Evolutionary conservation across 1,284 basidiomycete species (phyloP), one percentile per base, ranked within the genome.

Genomic region (Cystobasidiaceae sp.): DNA sequence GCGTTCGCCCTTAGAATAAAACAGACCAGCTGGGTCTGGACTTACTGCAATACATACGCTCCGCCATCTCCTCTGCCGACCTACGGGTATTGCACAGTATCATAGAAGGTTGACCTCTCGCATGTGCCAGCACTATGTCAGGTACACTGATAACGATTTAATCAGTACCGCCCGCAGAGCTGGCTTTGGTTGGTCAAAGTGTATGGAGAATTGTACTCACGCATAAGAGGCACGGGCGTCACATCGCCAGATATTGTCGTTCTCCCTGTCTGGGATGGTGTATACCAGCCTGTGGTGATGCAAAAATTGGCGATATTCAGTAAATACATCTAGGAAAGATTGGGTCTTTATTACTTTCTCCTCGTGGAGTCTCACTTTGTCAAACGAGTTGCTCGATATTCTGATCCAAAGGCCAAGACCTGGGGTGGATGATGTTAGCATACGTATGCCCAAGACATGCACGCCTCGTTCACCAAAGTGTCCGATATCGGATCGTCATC

Each of bases 391-490:
- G 37, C 72, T 74, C 67, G 75, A 78, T n/a, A 73, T 73, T 41
- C 71, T 64, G 65, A 71, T 75, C 52, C 28, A 30, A 84, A 83
- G 21, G 79, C 77, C 51, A 86, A 5, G 25, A 43, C 19, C 2
- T 6, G n/a, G 1, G 28, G 34, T 25, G 79, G 1, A 86, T 84
- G 64, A 87, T 90, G 86, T 69, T 84, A 79, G 60, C 86, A 83
- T 2, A 81, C 83, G 1, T 96, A 81, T 68, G 85, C 86, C 77
- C 90, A 93, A 0, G 93, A 90, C 25, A 93, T 82, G 74, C 84
- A 93, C 62, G 90, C 86, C 71, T 96, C 90, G 1, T 89, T 90
- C 71, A 97, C 96, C 80, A 88, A 82, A 74, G 87, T 89, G 19
- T 88, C 81, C 44, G 78, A 79, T 1, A 90, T 89, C 50, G 83